Conservation (phyloP, 305 asterid genomes). For the Fraxinus latifolia region DNA sequence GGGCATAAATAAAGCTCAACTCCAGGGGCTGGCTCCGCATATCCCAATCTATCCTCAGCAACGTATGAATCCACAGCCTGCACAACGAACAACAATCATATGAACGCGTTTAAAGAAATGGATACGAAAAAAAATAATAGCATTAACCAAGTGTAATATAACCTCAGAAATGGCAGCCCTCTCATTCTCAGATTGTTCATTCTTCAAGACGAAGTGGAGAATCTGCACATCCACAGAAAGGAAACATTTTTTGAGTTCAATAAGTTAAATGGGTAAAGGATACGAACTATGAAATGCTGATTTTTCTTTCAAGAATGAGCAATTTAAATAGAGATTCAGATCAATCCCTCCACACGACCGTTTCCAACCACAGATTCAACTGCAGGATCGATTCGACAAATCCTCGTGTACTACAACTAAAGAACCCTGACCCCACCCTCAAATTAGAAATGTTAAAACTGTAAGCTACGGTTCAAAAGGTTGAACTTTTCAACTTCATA, state of each 20-base stretch:
- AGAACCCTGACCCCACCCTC: not conserved
- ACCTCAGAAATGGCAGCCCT: conserved; percentile 69
- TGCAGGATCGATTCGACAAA: not conserved
- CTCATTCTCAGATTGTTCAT: conserved; percentile 45
- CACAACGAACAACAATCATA: not conserved
- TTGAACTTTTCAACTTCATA: not conserved
- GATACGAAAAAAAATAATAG: not conserved
- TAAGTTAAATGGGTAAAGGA: not conserved
- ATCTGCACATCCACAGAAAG: conserved; percentile 52
- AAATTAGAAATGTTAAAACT: not conserved
- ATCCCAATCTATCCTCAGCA: conserved; percentile 77
- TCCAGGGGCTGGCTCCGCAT: conserved; percentile 73
- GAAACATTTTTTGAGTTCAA: not conserved
- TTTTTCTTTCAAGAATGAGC: not conserved
- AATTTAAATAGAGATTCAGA: not conserved
- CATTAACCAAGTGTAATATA: not conserved
- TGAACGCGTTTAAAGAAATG: not conserved
- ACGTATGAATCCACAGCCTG: conserved; percentile 78
- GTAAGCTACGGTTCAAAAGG: not conserved
- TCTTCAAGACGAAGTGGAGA: conserved; percentile 59
- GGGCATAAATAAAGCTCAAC: conserved; percentile 91
- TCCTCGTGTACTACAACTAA: not conserved
- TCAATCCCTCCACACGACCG: not conserved
- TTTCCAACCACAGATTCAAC: not conserved
- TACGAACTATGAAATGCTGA: not conserved